Percentiles rank a stretch among this genome's conserved stretches.
These are phyloP conservation scores for Leccinum olivaceopallidum DNA, from an alignment of 768 basidiomycete species.

Conservation along the genomic window DNA sequence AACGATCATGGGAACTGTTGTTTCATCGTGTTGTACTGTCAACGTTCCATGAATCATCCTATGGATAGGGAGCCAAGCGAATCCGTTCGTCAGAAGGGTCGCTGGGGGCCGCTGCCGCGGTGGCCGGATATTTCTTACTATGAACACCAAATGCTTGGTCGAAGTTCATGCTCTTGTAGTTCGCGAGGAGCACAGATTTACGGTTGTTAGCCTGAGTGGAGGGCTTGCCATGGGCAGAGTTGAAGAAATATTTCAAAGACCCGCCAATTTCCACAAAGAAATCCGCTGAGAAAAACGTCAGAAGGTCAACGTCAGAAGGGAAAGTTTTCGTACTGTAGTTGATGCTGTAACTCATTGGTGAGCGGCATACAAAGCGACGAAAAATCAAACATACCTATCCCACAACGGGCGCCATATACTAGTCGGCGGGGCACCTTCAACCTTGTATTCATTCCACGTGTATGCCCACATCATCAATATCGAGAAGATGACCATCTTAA, in stretches of 20 bases:
- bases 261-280: conserved; percentile 63
- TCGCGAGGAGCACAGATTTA: conserved; percentile 21
- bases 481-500: conserved; percentile 83
- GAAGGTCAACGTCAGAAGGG: not conserved
- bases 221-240: conserved; percentile 37
- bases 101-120: conserved; percentile 4
- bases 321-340: conserved; percentile 41
- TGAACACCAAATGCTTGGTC: conserved; percentile 42
- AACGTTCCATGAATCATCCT: conserved; percentile 8
- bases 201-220: conserved; percentile 19
- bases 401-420: conserved; percentile 69
- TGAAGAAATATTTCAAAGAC: conserved; percentile 63
- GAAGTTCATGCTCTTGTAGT: conserved; percentile 34
- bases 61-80: conserved; percentile 40
- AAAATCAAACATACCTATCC: conserved; percentile 45
- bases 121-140: conserved; percentile 18
- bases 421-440: conserved; percentile 44
- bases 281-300: conserved; percentile 47
- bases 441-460: conserved; percentile 64
- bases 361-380: conserved; percentile 2
- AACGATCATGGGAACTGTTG: conserved; percentile 1
- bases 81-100: conserved; percentile 38
- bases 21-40: conserved; percentile 6
- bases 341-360: conserved; percentile 33
- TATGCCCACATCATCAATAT: conserved; percentile 85